phyloP scores from a whole-genome alignment of 176 grass and related monocot genomes.

The Musa schizocarpa region DNA sequence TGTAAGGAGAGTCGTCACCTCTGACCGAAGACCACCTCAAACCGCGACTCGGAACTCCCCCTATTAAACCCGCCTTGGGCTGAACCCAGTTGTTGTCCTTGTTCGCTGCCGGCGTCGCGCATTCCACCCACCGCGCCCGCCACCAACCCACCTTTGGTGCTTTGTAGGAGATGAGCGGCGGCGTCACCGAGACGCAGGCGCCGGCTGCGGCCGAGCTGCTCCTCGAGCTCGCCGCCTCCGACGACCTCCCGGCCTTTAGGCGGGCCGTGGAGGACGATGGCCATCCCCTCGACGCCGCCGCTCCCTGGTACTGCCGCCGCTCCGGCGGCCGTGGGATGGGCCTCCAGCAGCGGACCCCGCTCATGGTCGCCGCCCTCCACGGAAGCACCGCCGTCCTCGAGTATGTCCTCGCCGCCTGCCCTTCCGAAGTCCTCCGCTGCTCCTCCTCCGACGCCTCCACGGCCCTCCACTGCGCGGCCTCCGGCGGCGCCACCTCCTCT shows the following conservation, averaged over 20 bases:
- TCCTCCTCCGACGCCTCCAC: slow-evolving; percentile 49
- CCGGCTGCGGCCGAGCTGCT: slow-evolving; percentile 16
- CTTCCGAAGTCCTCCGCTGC: slow-evolving; percentile 45
- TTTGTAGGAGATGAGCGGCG: neutral
- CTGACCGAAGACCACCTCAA: no score
- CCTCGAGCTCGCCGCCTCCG: slow-evolving; percentile 61
- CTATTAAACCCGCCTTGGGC: neutral
- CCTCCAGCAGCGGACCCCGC: slow-evolving; percentile 52
- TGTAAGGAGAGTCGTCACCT: no score
- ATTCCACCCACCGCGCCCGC: neutral
- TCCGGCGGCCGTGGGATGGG: slow-evolving; percentile 24
- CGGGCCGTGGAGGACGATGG: slow-evolving; percentile 40
- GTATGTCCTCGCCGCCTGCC: slow-evolving; percentile 37
- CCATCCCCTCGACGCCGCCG: neutral
- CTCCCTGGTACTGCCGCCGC: slow-evolving; percentile 63
- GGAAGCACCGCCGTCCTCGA: slow-evolving; percentile 41
- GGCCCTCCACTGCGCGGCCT: slow-evolving; percentile 71
- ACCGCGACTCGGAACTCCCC: no score
- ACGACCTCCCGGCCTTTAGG: slow-evolving; percentile 32
- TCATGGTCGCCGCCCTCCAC: slow-evolving; percentile 73
- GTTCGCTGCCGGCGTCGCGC: neutral
- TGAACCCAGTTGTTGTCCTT: neutral
- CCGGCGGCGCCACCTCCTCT: slow-evolving; percentile 36
- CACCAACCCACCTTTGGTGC: neutral
- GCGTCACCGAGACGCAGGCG: neutral